Evolutionary conservation across 306 rosid genomes (phyloP), one percentile per base, ranked within the genome.

Genomic region (Lathyrus oleraceus): DNA sequence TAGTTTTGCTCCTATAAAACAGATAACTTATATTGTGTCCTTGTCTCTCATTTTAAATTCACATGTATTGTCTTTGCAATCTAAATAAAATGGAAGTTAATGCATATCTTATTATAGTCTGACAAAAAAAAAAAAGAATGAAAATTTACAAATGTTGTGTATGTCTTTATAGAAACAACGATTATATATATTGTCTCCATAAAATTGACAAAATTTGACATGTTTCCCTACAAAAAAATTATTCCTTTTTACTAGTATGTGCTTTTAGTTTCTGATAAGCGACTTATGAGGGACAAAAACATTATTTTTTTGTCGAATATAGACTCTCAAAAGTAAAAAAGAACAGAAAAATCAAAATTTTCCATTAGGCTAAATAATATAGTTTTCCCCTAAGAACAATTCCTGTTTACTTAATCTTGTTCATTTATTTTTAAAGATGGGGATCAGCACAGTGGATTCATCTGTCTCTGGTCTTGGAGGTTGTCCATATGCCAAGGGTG

Each of bases 391-490:
- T n/a, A 30, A 70, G 32, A 42, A 43, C 19, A 59, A 66, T 23
- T 61, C 56, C 39, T 32, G 35, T 42, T 67, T 30, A 39, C 62
- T 66, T 58, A 57, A 8, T 68, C 45, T 9, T 76, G 40, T 53
- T 62, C 27, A 14, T 35, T 69, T 65, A 27, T 63, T 35, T 61
- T 49, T 69, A 12, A 72, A 90, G 97, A 76, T 85, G 79, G 89
- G 98, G 66, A 88, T 93, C 44, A 61, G 85, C 43, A 78, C 88
- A 3, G 94, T 90, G 78, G 98, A 93, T 85, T 90, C 94, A 35
- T 93, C 94, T 0, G 91, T 90, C 25, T 82, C 98, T n/a, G 96
- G 98, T 59, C 90, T 93, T 40, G 97, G 98, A 54, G 98, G 96
- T 16, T 93, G 98, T 60, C 98, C 98, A 28, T 90, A 90, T 81